These are phyloP conservation scores for Magnusiomyces sp. DNA, from an alignment of 1,139 yeast genomes.

Conservation along the genomic window DNA sequence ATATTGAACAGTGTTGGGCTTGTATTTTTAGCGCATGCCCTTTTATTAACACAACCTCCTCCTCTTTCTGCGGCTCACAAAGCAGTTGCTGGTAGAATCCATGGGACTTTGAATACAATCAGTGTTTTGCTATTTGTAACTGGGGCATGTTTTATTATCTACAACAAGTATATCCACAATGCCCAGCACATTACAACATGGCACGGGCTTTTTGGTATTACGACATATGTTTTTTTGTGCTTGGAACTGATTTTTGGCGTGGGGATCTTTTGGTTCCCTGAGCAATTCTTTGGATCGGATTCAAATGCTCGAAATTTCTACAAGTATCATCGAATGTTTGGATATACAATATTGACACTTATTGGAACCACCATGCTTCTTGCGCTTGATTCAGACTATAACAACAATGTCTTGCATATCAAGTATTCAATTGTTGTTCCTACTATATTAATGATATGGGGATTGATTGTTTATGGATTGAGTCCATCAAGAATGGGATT, in stretches of 20 bases:
- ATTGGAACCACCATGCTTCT: conserved; percentile 20
- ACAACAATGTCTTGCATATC: conserved; percentile 21
- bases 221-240: conserved; percentile 19
- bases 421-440: conserved; percentile 16
- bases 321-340: conserved; percentile 27
- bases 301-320: conserved; percentile 23
- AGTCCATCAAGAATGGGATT: conserved; percentile 1
- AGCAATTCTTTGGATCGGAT: conserved; percentile 23
- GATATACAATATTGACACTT: conserved; percentile 21
- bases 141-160: conserved; percentile 21
- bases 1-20: conserved; percentile 21
- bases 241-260: conserved; percentile 22
- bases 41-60: conserved; percentile 23
- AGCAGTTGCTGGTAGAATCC: conserved; percentile 23
- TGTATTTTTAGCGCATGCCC: conserved; percentile 19
- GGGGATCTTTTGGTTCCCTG: conserved; percentile 25
- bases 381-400: conserved; percentile 26
- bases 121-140: conserved; percentile 17
- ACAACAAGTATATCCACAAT: conserved; percentile 22
- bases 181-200: conserved; percentile 26
- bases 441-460: conserved; percentile 10
- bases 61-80: conserved; percentile 21
- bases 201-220: conserved; percentile 26
- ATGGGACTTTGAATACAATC: conserved; percentile 23
- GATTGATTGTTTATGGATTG: conserved; percentile 4